phyloP scores from a whole-genome alignment of 805 yeast genomes.

The Clavispora asparagi region DNA sequence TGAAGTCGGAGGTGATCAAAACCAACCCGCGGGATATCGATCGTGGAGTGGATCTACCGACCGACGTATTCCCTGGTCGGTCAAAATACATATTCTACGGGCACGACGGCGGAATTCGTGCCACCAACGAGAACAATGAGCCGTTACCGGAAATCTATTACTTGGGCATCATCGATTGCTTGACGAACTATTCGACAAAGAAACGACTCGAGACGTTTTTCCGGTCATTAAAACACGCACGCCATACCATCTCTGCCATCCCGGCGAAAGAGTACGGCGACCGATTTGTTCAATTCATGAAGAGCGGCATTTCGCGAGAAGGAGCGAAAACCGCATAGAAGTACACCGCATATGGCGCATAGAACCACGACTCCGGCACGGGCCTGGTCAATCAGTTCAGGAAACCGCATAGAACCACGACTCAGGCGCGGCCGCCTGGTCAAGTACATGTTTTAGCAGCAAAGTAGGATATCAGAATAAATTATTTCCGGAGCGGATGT shows the following conservation, averaged over 20 bases:
- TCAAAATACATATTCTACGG: conserved; percentile 59
- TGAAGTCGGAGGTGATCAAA: conserved; percentile 34
- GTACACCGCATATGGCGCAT: not conserved
- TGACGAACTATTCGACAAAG: conserved; percentile 70
- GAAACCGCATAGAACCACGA: too few relatives aligned
- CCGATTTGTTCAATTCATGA: conserved; percentile 72
- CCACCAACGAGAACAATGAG: conserved; percentile 58
- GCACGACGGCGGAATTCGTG: conserved; percentile 80
- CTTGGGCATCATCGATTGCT: conserved; percentile 89
- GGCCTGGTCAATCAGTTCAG: not conserved
- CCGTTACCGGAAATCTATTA: conserved; percentile 73
- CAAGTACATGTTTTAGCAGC: too few relatives aligned
- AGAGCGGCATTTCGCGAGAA: conserved; percentile 19
- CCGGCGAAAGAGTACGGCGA: conserved; percentile 91
- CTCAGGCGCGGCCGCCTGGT: too few relatives aligned
- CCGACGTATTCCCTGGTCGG: conserved; percentile 40
- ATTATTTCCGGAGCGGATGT: too few relatives aligned
- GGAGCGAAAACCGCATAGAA: conserved; percentile 6
- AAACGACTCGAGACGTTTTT: conserved; percentile 83
- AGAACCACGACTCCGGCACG: not conserved
- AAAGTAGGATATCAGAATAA: too few relatives aligned
- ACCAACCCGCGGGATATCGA: conserved; percentile 45
- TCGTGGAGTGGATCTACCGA: conserved; percentile 37
- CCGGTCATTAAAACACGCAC: conserved; percentile 65
- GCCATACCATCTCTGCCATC: conserved; percentile 75